Evolutionary conservation across 2,329 filamentous ascomycete genomes (phyloP).

Genomic region (Penicillium sp.): DNA sequence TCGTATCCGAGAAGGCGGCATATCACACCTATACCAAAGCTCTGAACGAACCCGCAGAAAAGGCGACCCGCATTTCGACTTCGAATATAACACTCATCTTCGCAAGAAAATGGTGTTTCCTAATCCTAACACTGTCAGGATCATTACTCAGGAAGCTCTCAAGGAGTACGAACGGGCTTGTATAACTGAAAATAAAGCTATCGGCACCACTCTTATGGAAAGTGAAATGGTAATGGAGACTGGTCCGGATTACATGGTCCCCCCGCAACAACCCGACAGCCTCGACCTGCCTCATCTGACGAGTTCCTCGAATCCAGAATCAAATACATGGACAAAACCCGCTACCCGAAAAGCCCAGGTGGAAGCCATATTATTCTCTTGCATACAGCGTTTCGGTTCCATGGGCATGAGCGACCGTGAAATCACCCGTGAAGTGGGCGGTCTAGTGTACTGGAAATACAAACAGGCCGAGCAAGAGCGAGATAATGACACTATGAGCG

Average conservation of each 20-base stretch:
- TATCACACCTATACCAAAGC: conserved; percentile 30
- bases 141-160: conserved; percentile 41
- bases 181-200: conserved; percentile 4
- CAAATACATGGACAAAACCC: conserved; percentile 23
- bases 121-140: conserved; percentile 41
- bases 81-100: conserved; percentile 28
- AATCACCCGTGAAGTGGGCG: conserved; percentile 41
- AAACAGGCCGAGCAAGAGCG: not conserved
- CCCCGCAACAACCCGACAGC: not conserved
- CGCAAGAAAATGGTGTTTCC: conserved; percentile 38
- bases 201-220: not conserved
- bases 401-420: conserved; percentile 35
- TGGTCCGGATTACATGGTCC: not conserved
- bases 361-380: conserved; percentile 38
- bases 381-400: conserved; percentile 36
- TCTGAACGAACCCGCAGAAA: conserved; percentile 28
- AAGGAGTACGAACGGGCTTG: conserved; percentile 30
- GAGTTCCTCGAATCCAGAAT: conserved; percentile 4
- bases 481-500: not conserved
- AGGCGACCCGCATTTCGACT: conserved; percentile 34
- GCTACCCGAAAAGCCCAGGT: conserved; percentile 2
- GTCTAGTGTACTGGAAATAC: conserved; percentile 31
- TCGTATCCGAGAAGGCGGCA: conserved; percentile 35
- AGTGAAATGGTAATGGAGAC: not conserved
- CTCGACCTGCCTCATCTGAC: not conserved